Percentiles rank a stretch among this genome's conserved stretches.
These are phyloP conservation scores for Puccinia novopanici DNA, from an alignment of 1,284 basidiomycete genomes.

Conservation along the genomic window DNA sequence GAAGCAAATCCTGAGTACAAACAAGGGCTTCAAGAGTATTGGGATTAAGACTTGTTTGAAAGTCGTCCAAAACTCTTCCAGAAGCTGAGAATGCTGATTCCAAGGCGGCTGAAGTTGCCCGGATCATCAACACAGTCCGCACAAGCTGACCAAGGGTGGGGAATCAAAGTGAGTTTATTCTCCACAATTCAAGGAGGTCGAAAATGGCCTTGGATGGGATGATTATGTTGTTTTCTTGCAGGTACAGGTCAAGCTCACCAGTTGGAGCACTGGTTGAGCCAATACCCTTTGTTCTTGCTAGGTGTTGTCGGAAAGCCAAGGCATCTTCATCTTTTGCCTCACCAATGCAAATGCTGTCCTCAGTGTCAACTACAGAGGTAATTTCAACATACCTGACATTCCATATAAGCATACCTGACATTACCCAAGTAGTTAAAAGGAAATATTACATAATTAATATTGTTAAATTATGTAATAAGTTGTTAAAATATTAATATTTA, in stretches of 20 bases:
- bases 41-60: neutral
- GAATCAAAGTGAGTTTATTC: neutral
- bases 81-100: conserved; percentile 10
- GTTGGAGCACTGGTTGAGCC: neutral
- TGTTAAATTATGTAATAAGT: too few relatives aligned
- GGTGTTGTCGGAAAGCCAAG: neutral
- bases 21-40: conserved; percentile 14
- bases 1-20: too few relatives aligned
- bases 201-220: neutral
- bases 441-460: too few relatives aligned
- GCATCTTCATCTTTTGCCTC: neutral
- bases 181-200: conserved; percentile 5
- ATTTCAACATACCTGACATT: too few relatives aligned
- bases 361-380: too few relatives aligned
- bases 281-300: neutral
- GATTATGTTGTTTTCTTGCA: neutral
- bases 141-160: neutral
- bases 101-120: neutral
- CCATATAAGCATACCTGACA: too few relatives aligned
- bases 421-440: too few relatives aligned
- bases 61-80: neutral
- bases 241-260: neutral
- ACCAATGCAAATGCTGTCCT: neutral
- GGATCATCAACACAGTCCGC: neutral
- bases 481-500: too few relatives aligned